Evolutionary conservation across 1,284 basidiomycete species (phyloP).

Genomic region (Cutaneotrichosporon spelunceum): DNA sequence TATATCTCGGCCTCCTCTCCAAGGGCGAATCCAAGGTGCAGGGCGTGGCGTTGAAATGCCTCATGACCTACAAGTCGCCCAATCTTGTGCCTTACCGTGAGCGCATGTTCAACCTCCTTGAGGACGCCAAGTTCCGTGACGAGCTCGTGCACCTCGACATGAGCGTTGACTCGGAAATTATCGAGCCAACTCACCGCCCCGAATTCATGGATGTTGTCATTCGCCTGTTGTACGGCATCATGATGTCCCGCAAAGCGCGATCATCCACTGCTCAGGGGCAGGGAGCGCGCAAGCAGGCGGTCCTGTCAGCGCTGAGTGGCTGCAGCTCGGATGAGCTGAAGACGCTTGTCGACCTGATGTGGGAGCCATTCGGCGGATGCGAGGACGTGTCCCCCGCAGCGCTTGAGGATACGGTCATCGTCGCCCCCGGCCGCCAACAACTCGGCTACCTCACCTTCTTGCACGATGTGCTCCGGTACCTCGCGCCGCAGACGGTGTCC

Average conservation of each 20-base stretch:
- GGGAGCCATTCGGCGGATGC: conserved; percentile 62
- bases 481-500: conserved; percentile 66
- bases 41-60: conserved; percentile 69
- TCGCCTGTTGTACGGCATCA: conserved; percentile 80
- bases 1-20: conserved; percentile 75
- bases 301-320: conserved; percentile 68
- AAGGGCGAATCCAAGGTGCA: conserved; percentile 82
- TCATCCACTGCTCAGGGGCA: conserved; percentile 58
- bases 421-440: conserved; percentile 66
- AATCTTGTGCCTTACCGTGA: conserved; percentile 66
- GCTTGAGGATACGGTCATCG: conserved; percentile 17
- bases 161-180: conserved; percentile 52
- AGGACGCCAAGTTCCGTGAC: conserved; percentile 85
- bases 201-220: conserved; percentile 73
- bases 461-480: conserved; percentile 73
- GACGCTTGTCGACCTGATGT: conserved; percentile 83
- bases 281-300: conserved; percentile 71
- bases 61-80: conserved; percentile 79
- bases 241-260: conserved; percentile 77
- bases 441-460: conserved; percentile 78
- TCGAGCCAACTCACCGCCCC: conserved; percentile 63
- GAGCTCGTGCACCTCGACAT: conserved; percentile 73
- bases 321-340: conserved; percentile 72
- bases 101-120: conserved; percentile 68
- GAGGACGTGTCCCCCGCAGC: conserved; percentile 5